A percentile compares a stretch with the other conserved stretches of the same genome.
Evolutionary conservation across 495 filamentous ascomycete species (phyloP).

Genomic region (Echria macrotheca): DNA sequence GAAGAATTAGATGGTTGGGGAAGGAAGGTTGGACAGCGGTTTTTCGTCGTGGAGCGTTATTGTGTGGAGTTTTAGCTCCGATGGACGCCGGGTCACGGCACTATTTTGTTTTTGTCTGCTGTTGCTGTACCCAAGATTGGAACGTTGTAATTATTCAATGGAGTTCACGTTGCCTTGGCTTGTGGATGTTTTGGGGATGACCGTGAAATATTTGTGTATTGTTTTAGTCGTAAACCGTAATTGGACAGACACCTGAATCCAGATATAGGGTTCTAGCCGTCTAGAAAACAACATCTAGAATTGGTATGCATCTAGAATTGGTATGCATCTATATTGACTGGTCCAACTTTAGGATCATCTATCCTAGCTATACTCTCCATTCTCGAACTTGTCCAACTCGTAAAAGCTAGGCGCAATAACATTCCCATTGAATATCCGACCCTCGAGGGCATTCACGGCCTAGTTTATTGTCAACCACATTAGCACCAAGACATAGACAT

Average conservation of each 20-base stretch:
- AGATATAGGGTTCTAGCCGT: no score
- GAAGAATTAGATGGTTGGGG: background rate
- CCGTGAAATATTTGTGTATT: no score
- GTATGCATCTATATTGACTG: no score
- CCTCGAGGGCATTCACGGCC: slow-evolving; percentile 84
- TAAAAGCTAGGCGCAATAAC: slow-evolving; percentile 73
- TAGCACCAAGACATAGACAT: background rate
- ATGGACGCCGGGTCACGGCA: no score
- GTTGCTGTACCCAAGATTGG: slow-evolving; percentile 10
- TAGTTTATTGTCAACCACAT: slow-evolving; percentile 26
- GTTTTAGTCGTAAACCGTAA: no score
- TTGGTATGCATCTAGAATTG: no score
- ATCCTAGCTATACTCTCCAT: slow-evolving; percentile 53
- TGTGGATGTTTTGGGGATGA: background rate
- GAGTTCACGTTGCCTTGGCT: background rate
- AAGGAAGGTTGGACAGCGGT: slow-evolving; percentile 14
- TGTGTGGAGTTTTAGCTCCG: no score
- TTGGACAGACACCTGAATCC: no score
- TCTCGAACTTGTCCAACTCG: slow-evolving; percentile 73
- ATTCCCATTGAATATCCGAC: slow-evolving; percentile 81
- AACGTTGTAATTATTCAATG: slow-evolving; percentile 11
- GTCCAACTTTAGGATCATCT: no score
- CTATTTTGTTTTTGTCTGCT: slow-evolving; percentile 6
- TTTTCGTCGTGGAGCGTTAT: slow-evolving; percentile 3
- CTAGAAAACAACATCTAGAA: no score